A percentile compares a stretch with the other conserved stretches of the same genome.
These are phyloP conservation scores for Silene noctiflora DNA, from an alignment of 179 eudicot genomes.

Conservation along the genomic window DNA sequence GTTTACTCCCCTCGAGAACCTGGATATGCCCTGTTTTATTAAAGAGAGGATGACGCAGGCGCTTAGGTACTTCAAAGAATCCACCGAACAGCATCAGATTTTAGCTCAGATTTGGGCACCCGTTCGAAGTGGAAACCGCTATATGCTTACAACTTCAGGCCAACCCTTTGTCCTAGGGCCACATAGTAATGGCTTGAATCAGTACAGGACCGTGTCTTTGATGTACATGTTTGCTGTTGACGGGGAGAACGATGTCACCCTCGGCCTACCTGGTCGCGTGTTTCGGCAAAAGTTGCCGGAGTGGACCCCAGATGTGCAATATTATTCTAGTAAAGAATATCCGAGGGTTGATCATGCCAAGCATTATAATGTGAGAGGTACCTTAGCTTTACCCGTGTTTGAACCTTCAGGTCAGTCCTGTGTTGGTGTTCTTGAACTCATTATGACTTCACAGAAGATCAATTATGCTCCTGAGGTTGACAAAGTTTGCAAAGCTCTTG, in stretches of 20 bases:
- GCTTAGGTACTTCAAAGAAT: constrained; percentile 79
- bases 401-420: constrained; percentile 71
- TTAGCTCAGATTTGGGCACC: constrained; percentile 98
- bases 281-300: constrained; percentile 78
- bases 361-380: constrained; percentile 62
- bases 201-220: constrained; percentile 74
- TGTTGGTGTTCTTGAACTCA: constrained; percentile 79
- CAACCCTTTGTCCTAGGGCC: constrained; percentile 92
- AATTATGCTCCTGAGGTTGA: constrained; percentile 85
- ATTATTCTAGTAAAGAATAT: constrained; percentile 68
- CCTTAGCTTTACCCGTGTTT: constrained; percentile 76
- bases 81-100: constrained; percentile 69
- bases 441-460: constrained; percentile 74
- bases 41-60: constrained; percentile 89
- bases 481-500: constrained; percentile 83
- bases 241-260: constrained; percentile 52
- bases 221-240: constrained; percentile 77
- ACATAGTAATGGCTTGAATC: constrained; percentile 70
- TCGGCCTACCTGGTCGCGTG: constrained; percentile 97
- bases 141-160: constrained; percentile 83
- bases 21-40: constrained; percentile 48
- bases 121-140: constrained; percentile 56
- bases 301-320: constrained; percentile 94
- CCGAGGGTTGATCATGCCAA: constrained; percentile 64
- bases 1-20: constrained; percentile 37